These are phyloP conservation scores for Arthrobotrys pseudoclavata DNA, from an alignment of 2,329 filamentous ascomycete species.

Conservation along the genomic window DNA sequence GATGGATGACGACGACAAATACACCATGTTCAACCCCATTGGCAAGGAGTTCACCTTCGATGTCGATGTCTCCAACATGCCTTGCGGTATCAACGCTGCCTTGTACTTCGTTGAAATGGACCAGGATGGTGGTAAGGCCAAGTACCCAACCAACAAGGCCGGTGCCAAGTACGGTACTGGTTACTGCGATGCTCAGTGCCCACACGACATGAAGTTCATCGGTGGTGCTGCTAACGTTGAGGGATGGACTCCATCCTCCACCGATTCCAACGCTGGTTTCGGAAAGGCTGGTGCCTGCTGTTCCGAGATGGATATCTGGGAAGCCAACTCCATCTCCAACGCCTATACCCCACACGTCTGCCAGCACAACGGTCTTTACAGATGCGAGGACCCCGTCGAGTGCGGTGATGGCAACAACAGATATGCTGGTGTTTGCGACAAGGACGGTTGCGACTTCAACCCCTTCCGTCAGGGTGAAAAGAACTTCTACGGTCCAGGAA, in stretches of 20 bases:
- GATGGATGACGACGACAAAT: constrained; percentile 74
- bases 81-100: constrained; percentile 79
- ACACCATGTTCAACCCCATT: constrained; percentile 76
- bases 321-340: constrained; percentile 76
- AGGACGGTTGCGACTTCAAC: constrained; percentile 80
- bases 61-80: constrained; percentile 77
- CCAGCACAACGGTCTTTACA: constrained; percentile 69
- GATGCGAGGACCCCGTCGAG: constrained; percentile 69
- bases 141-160: constrained; percentile 71
- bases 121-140: constrained; percentile 72
- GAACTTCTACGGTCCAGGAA: constrained; percentile 74
- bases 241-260: constrained; percentile 70
- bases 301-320: constrained; percentile 78
- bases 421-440: constrained; percentile 76
- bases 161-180: constrained; percentile 75
- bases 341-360: constrained; percentile 78
- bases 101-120: constrained; percentile 77
- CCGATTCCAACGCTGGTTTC: constrained; percentile 71
- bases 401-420: constrained; percentile 72
- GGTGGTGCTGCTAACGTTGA: constrained; percentile 72
- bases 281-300: constrained; percentile 75
- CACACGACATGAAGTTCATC: constrained; percentile 71
- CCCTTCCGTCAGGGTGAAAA: constrained; percentile 76
- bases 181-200: constrained; percentile 75
- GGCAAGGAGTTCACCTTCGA: constrained; percentile 80